phyloP scores from a whole-genome alignment of 164 flowering plant species.

The Piper betle region DNA sequence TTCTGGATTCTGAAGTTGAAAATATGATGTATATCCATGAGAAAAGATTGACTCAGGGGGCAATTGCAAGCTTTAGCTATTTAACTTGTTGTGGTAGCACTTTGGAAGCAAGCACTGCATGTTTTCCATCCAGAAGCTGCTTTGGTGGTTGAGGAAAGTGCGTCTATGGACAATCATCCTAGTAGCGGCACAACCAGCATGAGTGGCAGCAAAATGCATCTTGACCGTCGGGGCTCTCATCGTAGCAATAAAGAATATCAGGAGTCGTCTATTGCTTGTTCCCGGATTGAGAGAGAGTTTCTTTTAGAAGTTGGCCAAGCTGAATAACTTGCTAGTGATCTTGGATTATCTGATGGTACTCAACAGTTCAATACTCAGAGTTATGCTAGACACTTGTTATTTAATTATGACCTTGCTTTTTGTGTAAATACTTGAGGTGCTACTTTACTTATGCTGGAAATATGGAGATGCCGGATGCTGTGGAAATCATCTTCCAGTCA shows the following conservation, averaged over 20 bases:
- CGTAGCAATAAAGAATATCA: slow-evolving; percentile 15
- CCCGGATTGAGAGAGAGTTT: slow-evolving; percentile 67
- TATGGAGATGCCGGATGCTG: slow-evolving; percentile 87
- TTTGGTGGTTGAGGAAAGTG: slow-evolving; percentile 75
- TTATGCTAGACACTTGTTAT: neutral
- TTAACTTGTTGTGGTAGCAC: slow-evolving; percentile 86
- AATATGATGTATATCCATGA: neutral
- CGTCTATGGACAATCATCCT: slow-evolving; percentile 35
- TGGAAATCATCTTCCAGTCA: slow-evolving; percentile 85
- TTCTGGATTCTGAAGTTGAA: too few species aligned
- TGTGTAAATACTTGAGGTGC: neutral
- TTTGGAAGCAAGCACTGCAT: slow-evolving; percentile 94
- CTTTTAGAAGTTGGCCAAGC: slow-evolving; percentile 78
- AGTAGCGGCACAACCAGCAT: slow-evolving; percentile 28
- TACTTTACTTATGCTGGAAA: slow-evolving; percentile 30
- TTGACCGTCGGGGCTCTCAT: slow-evolving; percentile 25
- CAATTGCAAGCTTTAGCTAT: slow-evolving; percentile 85
- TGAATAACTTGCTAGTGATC: slow-evolving; percentile 58
- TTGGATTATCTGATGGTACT: slow-evolving; percentile 61
- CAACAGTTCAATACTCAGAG: neutral
- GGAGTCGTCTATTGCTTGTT: slow-evolving; percentile 40
- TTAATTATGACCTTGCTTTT: neutral
- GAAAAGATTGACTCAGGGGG: slow-evolving; percentile 23
- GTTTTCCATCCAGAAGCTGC: slow-evolving; percentile 47
- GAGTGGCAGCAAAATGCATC: slow-evolving; percentile 13